phyloP scores from a whole-genome alignment of 1,139 yeast genomes.

The Yamadazyma atmosphaerica region DNA sequence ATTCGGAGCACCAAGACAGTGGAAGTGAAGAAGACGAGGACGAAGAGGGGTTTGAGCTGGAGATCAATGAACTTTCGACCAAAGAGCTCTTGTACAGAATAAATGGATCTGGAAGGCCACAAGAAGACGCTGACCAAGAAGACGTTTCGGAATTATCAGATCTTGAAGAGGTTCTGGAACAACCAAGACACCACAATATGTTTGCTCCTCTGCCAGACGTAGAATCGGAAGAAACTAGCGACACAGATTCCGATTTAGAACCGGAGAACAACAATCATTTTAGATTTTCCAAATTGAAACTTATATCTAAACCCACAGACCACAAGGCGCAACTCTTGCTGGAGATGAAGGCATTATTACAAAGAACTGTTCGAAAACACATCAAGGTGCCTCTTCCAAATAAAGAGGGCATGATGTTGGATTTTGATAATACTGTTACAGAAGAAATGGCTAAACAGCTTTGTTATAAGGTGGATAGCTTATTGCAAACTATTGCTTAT shows the following conservation, averaged over 20 bases:
- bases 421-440: conserved; percentile 21
- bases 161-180: background rate
- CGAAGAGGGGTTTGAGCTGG: background rate
- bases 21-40: background rate
- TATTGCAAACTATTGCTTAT: conserved; percentile 8
- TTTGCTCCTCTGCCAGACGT: background rate
- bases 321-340: conserved; percentile 34
- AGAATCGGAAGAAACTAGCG: background rate
- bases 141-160: background rate
- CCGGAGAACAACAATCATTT: background rate
- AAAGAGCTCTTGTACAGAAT: background rate
- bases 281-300: conserved; percentile 1
- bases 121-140: background rate
- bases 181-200: background rate
- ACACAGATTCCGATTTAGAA: background rate
- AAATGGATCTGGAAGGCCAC: background rate
- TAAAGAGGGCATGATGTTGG: conserved; percentile 15
- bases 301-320: conserved; percentile 16
- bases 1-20: background rate
- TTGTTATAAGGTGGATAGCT: conserved; percentile 20
- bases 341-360: conserved; percentile 41
- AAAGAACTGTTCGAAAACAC: conserved; percentile 26
- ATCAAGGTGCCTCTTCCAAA: conserved; percentile 11
- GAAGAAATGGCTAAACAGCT: conserved; percentile 22
- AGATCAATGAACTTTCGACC: background rate